phyloP scores from a whole-genome alignment of 2,329 filamentous ascomycete species.

The Aplosporella prunicola region DNA sequence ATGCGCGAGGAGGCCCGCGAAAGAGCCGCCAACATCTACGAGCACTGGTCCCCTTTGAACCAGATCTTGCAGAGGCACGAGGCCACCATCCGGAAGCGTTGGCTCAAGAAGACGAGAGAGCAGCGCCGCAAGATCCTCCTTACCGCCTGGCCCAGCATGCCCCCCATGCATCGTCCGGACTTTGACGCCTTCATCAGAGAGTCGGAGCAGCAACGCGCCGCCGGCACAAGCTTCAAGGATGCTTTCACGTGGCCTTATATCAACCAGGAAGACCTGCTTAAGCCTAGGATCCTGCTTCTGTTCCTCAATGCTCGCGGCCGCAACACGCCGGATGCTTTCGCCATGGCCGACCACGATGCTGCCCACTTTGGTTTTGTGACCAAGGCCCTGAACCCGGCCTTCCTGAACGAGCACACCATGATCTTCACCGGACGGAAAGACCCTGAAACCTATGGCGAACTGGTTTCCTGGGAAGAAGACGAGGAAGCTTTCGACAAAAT shows the following conservation, averaged over 20 bases:
- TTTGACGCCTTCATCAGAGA: conserved; percentile 27
- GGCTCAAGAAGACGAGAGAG: conserved; percentile 43
- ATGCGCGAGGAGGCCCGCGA: conserved; percentile 15
- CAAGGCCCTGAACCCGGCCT: conserved; percentile 17
- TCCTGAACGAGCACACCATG: conserved; percentile 26
- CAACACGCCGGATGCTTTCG: conserved; percentile 39
- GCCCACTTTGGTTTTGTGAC: conserved; percentile 22
- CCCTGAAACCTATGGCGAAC: conserved; percentile 26
- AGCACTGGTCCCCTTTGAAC: conserved; percentile 27
- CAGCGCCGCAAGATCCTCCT: conserved; percentile 41
- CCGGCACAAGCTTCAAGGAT: conserved; percentile 13
- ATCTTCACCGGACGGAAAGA: conserved; percentile 22
- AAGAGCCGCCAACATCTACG: conserved; percentile 25
- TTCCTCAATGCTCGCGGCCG: conserved; percentile 46
- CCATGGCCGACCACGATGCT: conserved; percentile 34
- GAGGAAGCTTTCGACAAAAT: conserved; percentile 32
- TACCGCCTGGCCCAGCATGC: conserved; percentile 43
- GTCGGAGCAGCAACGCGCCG: conserved; percentile 8
- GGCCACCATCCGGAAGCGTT: conserved; percentile 42
- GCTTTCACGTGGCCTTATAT: conserved; percentile 45
- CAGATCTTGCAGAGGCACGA: conserved; percentile 44
- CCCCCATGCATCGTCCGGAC: conserved; percentile 43
- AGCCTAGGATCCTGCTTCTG: conserved; percentile 37
- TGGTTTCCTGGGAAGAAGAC: conserved; percentile 29
- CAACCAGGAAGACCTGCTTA: conserved; percentile 47